A percentile compares a stretch with the other conserved stretches of the same genome.
phyloP scores from a whole-genome alignment of 768 basidiomycete species.

The Udeniomyces megalosporus region DNA sequence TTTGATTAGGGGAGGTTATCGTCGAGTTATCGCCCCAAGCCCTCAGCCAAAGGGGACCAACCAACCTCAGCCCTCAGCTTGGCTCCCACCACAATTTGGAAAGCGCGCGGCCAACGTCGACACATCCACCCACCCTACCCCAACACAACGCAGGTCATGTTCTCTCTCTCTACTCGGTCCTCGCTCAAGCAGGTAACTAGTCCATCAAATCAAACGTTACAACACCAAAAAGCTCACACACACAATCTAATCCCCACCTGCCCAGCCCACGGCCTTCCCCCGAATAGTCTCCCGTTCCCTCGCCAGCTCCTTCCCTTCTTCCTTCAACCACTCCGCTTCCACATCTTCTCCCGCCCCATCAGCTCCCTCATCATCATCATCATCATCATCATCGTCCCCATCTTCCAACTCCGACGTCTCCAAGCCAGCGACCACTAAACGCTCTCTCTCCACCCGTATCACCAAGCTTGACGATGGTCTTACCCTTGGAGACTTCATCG shows the following conservation, averaged over 20 bases:
- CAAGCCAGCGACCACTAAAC: background rate
- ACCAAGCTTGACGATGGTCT: slow-evolving; percentile 39
- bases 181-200: background rate
- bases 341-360: background rate
- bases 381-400: slow-evolving; percentile 1
- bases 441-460: slow-evolving; percentile 1
- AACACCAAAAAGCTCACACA: background rate
- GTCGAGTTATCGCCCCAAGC: background rate
- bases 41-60: background rate
- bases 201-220: background rate
- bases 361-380: background rate
- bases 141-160: too few relatives aligned
- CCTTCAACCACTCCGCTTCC: background rate
- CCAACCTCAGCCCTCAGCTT: background rate
- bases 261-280: background rate
- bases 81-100: background rate
- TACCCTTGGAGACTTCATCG: slow-evolving; percentile 62
- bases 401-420: background rate
- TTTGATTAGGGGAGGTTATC: background rate
- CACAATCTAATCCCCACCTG: background rate
- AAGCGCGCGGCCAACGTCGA: too few relatives aligned
- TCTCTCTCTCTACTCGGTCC: background rate
- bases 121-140: too few relatives aligned
- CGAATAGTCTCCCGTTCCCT: background rate
- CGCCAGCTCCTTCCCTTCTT: background rate